These are phyloP conservation scores for Apiotrichum veenhuisii DNA, from an alignment of 1,284 basidiomycete species.

Conservation along the genomic window DNA sequence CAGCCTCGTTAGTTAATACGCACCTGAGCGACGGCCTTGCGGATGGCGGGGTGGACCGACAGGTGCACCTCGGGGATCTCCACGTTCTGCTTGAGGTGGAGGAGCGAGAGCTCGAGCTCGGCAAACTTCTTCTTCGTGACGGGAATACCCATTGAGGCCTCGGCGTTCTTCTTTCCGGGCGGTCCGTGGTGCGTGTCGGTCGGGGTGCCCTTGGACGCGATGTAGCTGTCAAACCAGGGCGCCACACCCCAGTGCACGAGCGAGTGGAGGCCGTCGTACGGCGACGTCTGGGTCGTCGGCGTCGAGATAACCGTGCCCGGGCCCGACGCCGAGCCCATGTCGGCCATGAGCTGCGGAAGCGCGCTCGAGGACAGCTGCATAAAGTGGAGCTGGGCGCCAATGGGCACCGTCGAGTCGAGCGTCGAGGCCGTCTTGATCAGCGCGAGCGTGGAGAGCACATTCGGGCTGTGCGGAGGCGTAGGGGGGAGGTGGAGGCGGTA, in stretches of 20 bases:
- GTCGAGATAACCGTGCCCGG: constrained; percentile 39
- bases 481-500: constrained; percentile 48
- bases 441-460: constrained; percentile 80
- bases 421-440: constrained; percentile 87
- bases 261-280: constrained; percentile 94
- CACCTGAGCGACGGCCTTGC: constrained; percentile 76
- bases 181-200: constrained; percentile 41
- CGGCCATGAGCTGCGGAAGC: constrained; percentile 24
- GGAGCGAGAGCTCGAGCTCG: constrained; percentile 89
- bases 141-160: constrained; percentile 85
- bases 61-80: constrained; percentile 97
- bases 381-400: constrained; percentile 84
- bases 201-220: constrained; percentile 52
- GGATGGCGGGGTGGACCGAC: constrained; percentile 83
- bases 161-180: constrained; percentile 68
- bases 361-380: constrained; percentile 65
- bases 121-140: constrained; percentile 99
- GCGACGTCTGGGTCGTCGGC: constrained; percentile 54
- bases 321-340: constrained; percentile 30
- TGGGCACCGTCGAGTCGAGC: constrained; percentile 71
- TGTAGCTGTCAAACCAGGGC: constrained; percentile 97
- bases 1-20: constrained; percentile 7
- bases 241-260: constrained; percentile 94
- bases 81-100: constrained; percentile 97
- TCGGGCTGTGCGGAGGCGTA: constrained; percentile 59